Evolutionary conservation across 108 stramenopile species (phyloP).

Genomic region (Cyclostephanos invisitatus): DNA sequence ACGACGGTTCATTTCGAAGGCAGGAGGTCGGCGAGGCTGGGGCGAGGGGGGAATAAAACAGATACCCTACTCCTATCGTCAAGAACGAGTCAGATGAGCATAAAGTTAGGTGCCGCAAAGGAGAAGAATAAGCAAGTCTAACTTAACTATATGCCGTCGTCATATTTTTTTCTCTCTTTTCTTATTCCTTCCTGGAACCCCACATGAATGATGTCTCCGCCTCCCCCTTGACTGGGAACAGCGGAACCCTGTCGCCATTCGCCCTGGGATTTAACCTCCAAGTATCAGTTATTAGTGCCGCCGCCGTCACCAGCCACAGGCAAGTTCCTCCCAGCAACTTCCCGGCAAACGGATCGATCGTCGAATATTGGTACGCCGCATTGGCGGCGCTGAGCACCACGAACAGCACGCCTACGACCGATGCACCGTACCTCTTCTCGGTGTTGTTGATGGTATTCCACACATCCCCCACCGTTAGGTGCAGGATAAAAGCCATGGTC

Average conservation of each 20-base stretch:
- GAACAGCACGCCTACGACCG: constrained; percentile 62
- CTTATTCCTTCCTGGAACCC: constrained; percentile 25
- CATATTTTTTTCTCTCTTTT: background rate
- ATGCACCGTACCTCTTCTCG: constrained; percentile 81
- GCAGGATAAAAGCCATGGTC: constrained; percentile 73
- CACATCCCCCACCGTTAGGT: constrained; percentile 89
- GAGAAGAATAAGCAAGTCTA: background rate
- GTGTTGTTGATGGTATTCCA: constrained; percentile 97
- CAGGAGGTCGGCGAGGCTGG: background rate
- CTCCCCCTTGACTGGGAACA: constrained; percentile 59
- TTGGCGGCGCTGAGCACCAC: constrained; percentile 64
- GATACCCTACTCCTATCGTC: background rate
- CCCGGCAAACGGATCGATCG: constrained; percentile 68
- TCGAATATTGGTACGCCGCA: constrained; percentile 69
- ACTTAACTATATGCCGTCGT: background rate
- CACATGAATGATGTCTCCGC: constrained; percentile 66
- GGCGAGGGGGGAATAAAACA: background rate
- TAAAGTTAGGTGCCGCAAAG: too few relatives aligned
- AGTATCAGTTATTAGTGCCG: constrained; percentile 68
- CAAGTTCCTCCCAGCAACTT: constrained; percentile 66
- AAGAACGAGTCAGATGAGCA: too few relatives aligned
- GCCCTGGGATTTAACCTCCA: constrained; percentile 79
- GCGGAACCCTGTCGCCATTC: constrained; percentile 47
- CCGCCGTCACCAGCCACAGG: constrained; percentile 75
- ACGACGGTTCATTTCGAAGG: background rate